Percentiles rank a stretch among this genome's conserved stretches.
phyloP scores from a whole-genome alignment of 768 basidiomycete genomes.

The Ramaria sp. region DNA sequence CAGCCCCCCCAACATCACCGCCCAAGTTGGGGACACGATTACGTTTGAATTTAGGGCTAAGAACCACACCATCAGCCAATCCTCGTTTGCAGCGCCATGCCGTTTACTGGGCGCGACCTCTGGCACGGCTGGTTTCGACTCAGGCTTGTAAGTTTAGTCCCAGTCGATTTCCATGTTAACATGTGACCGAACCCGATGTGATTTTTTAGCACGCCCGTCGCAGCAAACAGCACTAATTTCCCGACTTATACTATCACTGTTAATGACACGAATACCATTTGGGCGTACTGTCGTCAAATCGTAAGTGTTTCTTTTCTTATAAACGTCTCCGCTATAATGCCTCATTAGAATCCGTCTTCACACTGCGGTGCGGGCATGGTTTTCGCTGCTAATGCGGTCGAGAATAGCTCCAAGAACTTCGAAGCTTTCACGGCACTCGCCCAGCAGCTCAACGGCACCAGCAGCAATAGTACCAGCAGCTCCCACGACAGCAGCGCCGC shows the following conservation, averaged over 20 bases:
- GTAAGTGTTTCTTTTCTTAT: constrained; percentile 20
- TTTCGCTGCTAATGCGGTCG: constrained; percentile 44
- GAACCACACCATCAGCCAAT: constrained; percentile 26
- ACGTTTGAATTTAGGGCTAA: constrained; percentile 35
- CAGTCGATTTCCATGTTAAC: neutral
- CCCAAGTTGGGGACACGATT: constrained; percentile 38
- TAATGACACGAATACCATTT: constrained; percentile 28
- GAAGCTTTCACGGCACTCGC: constrained; percentile 41
- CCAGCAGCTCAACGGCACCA: constrained; percentile 30
- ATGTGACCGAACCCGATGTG: neutral
- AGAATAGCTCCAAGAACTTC: constrained; percentile 40
- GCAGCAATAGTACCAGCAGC: neutral
- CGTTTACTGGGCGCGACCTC: constrained; percentile 29
- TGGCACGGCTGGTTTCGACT: constrained; percentile 41
- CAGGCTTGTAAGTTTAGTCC: constrained; percentile 29
- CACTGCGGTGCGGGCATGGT: constrained; percentile 56
- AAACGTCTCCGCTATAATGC: constrained; percentile 25
- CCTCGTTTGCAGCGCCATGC: constrained; percentile 20
- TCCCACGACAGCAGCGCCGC: neutral
- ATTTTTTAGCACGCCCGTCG: constrained; percentile 33
- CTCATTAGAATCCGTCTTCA: constrained; percentile 36
- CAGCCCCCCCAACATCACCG: constrained; percentile 35
- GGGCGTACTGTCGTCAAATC: constrained; percentile 12
- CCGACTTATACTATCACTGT: constrained; percentile 43
- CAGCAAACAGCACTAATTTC: constrained; percentile 32